Evolutionary conservation across 2,329 filamentous ascomycete genomes (phyloP).

Genomic region (Seiridium unicorne): DNA sequence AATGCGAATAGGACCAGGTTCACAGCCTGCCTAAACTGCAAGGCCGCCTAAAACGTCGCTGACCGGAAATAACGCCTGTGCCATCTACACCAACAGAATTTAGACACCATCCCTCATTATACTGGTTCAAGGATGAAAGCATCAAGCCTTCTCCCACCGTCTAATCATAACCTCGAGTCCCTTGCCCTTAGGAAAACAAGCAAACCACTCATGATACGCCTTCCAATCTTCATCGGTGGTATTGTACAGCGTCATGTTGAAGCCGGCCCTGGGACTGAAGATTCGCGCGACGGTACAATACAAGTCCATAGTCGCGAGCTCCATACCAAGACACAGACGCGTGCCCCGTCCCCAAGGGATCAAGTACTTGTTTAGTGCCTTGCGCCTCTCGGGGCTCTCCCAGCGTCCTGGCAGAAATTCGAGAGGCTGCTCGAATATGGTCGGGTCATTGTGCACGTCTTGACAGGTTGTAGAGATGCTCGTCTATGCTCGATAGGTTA

Average conservation of each 20-base stretch:
- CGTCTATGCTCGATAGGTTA: conserved; percentile 9
- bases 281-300: conserved; percentile 20
- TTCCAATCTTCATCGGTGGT: conserved; percentile 19
- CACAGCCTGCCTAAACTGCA: no score
- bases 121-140: no score
- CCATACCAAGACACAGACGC: conserved; percentile 18
- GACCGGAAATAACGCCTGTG: no score
- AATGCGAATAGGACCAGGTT: no score
- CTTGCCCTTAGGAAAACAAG: conserved; percentile 17
- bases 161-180: conserved; percentile 17
- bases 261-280: conserved; percentile 16
- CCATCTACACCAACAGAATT: no score
- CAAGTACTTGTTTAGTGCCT: conserved; percentile 16
- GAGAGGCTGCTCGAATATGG: conserved; percentile 13
- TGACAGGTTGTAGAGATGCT: conserved; percentile 20
- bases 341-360: conserved; percentile 20
- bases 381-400: conserved; percentile 13
- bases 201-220: conserved; percentile 20
- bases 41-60: no score
- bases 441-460: conserved; percentile 17
- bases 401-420: conserved; percentile 19
- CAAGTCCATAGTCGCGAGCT: conserved; percentile 20
- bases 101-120: no score
- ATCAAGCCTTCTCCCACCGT: background rate
- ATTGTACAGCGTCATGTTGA: conserved; percentile 14